Conservation (phyloP, 305 asterid genomes). For the Striga hermonthica region DNA sequence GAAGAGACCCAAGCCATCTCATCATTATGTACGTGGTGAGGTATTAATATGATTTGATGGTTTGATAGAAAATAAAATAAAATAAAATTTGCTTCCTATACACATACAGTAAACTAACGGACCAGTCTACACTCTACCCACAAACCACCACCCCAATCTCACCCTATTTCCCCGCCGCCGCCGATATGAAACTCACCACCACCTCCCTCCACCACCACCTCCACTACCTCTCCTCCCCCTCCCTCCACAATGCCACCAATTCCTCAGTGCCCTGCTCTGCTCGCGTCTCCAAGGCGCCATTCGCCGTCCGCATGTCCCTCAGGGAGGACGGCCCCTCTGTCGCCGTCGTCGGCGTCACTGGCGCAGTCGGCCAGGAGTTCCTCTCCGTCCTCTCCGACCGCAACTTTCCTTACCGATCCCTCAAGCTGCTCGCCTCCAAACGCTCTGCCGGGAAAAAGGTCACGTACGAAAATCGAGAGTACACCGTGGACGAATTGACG, state of each 20-base stretch:
- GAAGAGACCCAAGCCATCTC: too few relatives aligned
- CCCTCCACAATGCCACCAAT: conserved; percentile 35
- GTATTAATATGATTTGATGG: too few relatives aligned
- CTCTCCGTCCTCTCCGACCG: conserved; percentile 83
- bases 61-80: too few relatives aligned
- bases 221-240: conserved; percentile 34
- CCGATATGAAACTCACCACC: conserved; percentile 40
- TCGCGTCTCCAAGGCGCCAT: conserved; percentile 31
- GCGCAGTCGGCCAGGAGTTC: conserved; percentile 93
- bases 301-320: conserved; percentile 69
- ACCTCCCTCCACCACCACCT: conserved; percentile 40
- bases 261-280: conserved; percentile 31
- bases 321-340: conserved; percentile 72
- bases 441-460: conserved; percentile 66
- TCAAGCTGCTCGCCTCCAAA: conserved; percentile 74
- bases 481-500: conserved; percentile 56
- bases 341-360: conserved; percentile 82
- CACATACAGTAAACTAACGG: too few relatives aligned
- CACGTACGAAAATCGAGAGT: conserved; percentile 43
- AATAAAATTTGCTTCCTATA: too few relatives aligned
- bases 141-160: conserved; percentile 16
- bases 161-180: conserved; percentile 31
- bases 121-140: conserved; percentile 36
- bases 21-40: too few relatives aligned
- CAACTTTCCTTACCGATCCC: conserved; percentile 69